Evolutionary conservation across 2,329 filamentous ascomycete genomes (phyloP), one percentile per base, ranked within the genome.

Genomic region (Diaporthe sp.): DNA sequence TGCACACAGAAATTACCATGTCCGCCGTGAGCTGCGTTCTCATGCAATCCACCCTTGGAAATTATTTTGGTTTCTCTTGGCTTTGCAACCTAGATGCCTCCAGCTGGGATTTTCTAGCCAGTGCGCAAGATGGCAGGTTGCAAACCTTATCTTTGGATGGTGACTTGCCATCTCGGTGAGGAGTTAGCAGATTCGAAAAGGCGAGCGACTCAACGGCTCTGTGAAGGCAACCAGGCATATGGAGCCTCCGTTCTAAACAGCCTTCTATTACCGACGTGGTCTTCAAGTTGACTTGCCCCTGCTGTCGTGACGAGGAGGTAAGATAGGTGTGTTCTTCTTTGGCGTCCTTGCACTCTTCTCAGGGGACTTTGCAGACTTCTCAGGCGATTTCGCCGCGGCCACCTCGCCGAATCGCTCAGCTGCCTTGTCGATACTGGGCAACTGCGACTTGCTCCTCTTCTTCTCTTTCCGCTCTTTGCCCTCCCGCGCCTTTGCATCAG

Each of bases 401-500:
- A 17, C 34, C 53, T 72, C 70, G 53, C 39, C 12, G 39, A 37
- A 42, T 3, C 28, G 22, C 34, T 51, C 65, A 42, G 49, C 34
- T 4, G 12, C 31, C 60, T 47, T 57, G 25, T 65, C 39, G 25
- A 39, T 49, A 57, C 47, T 55, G 44, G 53, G 22, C 65, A 60
- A 31, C 20, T 65, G 31, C 57, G 53, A 53, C 68, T 75, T 58
- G 60, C 58, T 68, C 63, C 67, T 71, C 51, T 61, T 67, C 63
- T 49, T 65, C 61, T 75, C 72, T 58, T 60, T 71, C 57, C 44
- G 28, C 51, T 51, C 72, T 67, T 74, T 67, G 13, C 39, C 63
- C 37, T 71, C 70, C 70, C 77, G 72, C 31, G n/a, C 71, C 71
- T 75, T 73, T 72, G 31, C 44, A 28, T 39, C 44, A 22, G 67